A percentile compares a stretch with the other conserved stretches of the same genome.
Evolutionary conservation across 805 yeast genomes (phyloP).

Genomic region (Sungouiella thailandica): DNA sequence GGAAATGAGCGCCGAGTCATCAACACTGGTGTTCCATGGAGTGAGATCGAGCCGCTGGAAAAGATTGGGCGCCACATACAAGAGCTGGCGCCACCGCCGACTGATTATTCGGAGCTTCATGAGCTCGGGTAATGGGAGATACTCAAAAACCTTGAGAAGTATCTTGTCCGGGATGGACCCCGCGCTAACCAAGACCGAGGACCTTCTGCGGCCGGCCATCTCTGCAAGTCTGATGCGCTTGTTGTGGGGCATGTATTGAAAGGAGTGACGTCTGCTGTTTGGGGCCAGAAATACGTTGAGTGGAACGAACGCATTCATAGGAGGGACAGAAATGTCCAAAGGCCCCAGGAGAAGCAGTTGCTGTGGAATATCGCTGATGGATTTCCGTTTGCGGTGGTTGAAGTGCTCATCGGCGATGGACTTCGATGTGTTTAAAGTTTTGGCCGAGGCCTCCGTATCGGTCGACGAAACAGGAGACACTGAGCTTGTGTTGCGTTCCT

Average conservation of each 20-base stretch:
- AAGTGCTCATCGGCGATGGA: slow-evolving; percentile 5
- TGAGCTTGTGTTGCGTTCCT: slow-evolving; percentile 5
- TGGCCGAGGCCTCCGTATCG: slow-evolving; percentile 3
- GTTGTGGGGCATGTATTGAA: slow-evolving; percentile 52
- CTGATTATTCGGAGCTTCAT: slow-evolving; percentile 58
- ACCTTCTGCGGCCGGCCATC: slow-evolving; percentile 43
- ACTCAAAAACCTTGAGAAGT: slow-evolving; percentile 48
- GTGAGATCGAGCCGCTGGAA: slow-evolving; percentile 51
- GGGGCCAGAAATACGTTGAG: slow-evolving; percentile 26
- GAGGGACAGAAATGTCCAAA: slow-evolving; percentile 28
- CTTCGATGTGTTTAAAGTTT: slow-evolving; percentile 4
- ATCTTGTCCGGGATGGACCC: slow-evolving; percentile 62
- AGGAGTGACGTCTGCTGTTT: slow-evolving; percentile 21
- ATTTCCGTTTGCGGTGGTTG: slow-evolving; percentile 10
- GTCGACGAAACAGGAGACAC: slow-evolving; percentile 14
- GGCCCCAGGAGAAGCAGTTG: slow-evolving; percentile 12
- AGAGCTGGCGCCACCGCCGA: slow-evolving; percentile 63
- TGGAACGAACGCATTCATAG: slow-evolving; percentile 35
- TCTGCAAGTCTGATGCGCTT: slow-evolving; percentile 47
- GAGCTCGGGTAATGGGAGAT: slow-evolving; percentile 50
- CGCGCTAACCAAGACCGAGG: slow-evolving; percentile 48
- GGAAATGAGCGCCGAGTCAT: slow-evolving; percentile 51
- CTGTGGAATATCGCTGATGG: slow-evolving; percentile 3
- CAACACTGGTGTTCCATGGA: slow-evolving; percentile 56
- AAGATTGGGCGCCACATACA: slow-evolving; percentile 52